phyloP scores from a whole-genome alignment of 2,329 filamentous ascomycete species.

The Boeremia exigua region DNA sequence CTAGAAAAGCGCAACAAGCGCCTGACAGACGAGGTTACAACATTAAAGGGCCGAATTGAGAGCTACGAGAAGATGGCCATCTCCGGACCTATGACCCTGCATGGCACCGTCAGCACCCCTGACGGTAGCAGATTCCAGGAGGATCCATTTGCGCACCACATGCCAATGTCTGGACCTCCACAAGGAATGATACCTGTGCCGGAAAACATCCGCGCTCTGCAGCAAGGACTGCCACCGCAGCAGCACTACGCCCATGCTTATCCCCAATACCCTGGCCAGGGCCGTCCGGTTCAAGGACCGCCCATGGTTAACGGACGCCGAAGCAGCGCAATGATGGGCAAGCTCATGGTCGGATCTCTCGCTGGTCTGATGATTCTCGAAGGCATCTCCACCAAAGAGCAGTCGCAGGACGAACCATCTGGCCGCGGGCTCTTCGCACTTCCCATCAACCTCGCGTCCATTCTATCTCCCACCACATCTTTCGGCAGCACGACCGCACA shows the following conservation, averaged over 20 bases:
- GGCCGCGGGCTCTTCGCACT: constrained; percentile 52
- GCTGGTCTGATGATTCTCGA: constrained; percentile 92
- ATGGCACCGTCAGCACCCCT: constrained; percentile 40
- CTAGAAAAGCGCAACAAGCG: constrained; percentile 88
- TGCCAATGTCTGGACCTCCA: constrained; percentile 39
- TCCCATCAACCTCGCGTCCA: constrained; percentile 44
- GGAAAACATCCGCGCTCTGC: constrained; percentile 50
- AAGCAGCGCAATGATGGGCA: constrained; percentile 63
- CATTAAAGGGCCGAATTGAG: constrained; percentile 75
- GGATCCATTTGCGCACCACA: constrained; percentile 43
- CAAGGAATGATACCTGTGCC: constrained; percentile 53
- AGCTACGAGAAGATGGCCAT: constrained; percentile 74
- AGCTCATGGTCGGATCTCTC: constrained; percentile 91
- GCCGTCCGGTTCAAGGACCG: constrained; percentile 32
- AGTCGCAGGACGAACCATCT: constrained; percentile 56
- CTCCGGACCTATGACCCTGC: constrained; percentile 50
- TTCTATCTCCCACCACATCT: constrained; percentile 43
- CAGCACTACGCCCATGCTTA: constrained; percentile 48
- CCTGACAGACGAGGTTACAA: constrained; percentile 79
- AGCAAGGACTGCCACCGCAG: constrained; percentile 45
- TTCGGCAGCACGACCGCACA: constrained; percentile 38
- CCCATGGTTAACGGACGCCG: constrained; percentile 51
- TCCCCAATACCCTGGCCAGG: constrained; percentile 36
- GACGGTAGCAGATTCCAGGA: constrained; percentile 47
- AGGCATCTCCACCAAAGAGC: constrained; percentile 70